These are phyloP conservation scores for Piper longum DNA, from an alignment of 164 flowering plant species.

Conservation along the genomic window DNA sequence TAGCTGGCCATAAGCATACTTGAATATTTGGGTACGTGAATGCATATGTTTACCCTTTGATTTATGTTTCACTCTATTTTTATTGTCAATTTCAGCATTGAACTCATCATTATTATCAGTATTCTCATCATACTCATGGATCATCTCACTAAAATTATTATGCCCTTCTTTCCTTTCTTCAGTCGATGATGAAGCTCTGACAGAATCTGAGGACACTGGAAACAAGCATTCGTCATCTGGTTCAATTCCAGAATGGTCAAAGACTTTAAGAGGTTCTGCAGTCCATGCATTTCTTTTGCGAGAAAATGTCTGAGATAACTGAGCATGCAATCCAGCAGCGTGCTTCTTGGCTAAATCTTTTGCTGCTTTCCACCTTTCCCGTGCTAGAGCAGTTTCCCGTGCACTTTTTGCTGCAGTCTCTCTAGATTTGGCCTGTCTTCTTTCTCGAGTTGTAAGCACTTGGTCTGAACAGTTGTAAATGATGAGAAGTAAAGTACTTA, in stretches of 20 bases:
- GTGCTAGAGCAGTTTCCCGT: constrained; percentile 82
- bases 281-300: constrained; percentile 33
- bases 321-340: constrained; percentile 56
- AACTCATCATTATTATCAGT: constrained; percentile 59
- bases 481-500: constrained; percentile 53
- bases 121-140: constrained; percentile 51
- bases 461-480: constrained; percentile 91
- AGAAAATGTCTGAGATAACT: constrained; percentile 82
- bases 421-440: constrained; percentile 72
- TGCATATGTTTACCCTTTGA: constrained; percentile 66
- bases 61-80: constrained; percentile 38
- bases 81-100: constrained; percentile 60
- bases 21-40: constrained; percentile 84
- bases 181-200: constrained; percentile 14
- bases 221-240: constrained; percentile 36
- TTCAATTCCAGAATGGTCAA: constrained; percentile 30
- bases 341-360: constrained; percentile 62
- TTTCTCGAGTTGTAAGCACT: constrained; percentile 73
- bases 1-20: constrained; percentile 91
- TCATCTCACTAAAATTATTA: constrained; percentile 50
- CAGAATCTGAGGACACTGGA: constrained; percentile 2
- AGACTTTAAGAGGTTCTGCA: constrained; percentile 20
- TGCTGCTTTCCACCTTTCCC: constrained; percentile 89
- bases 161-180: constrained; percentile 45
- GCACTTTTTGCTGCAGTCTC: constrained; percentile 89